phyloP scores from a whole-genome alignment of 73 alveolate species.

The Stentor coeruleus region DNA sequence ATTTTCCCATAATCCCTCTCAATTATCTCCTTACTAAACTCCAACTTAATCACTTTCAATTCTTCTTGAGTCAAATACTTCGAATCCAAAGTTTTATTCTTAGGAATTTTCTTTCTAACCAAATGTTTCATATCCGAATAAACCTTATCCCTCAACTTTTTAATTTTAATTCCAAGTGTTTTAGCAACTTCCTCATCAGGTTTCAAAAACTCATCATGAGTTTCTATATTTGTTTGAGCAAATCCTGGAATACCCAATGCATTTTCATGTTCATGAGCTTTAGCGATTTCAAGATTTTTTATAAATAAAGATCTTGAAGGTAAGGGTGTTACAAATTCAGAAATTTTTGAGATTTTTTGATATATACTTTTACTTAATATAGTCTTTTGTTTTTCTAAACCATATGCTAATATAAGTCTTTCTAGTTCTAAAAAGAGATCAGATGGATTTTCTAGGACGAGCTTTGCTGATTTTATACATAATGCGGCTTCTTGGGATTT shows the following conservation, averaged over 20 bases:
- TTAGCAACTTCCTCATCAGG: neutral
- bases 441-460: neutral
- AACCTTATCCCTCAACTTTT: neutral
- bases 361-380: too few relatives aligned
- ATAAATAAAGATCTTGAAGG: too few relatives aligned
- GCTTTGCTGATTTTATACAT: neutral
- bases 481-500: neutral
- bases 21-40: neutral
- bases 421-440: neutral
- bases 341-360: too few relatives aligned
- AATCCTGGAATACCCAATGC: neutral
- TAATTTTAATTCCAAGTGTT: neutral
- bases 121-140: neutral
- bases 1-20: slow-evolving; percentile 12
- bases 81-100: neutral
- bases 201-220: too few relatives aligned
- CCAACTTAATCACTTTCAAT: neutral
- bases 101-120: neutral
- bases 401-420: too few relatives aligned
- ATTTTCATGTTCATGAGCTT: neutral
- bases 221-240: neutral
- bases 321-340: too few relatives aligned
- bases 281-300: neutral
- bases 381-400: neutral
- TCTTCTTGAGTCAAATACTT: slow-evolving; percentile 1